Percentiles rank a stretch among this genome's conserved stretches.
phyloP scores from a whole-genome alignment of 73 alveolate species.

The Blepharisma stoltei region DNA sequence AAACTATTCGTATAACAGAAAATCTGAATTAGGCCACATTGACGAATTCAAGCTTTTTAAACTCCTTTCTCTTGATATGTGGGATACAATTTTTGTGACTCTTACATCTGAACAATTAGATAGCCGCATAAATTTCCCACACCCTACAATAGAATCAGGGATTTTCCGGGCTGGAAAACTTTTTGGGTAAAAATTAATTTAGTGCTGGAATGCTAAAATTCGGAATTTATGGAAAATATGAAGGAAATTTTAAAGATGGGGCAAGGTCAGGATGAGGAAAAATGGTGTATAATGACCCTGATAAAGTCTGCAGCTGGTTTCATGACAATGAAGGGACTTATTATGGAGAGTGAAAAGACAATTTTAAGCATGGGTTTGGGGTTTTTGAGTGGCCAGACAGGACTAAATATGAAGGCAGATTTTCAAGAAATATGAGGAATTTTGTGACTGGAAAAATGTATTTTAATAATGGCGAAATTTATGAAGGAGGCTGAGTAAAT shows the following conservation, averaged over 20 bases:
- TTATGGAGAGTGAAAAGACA: conserved; percentile 12
- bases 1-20: neutral
- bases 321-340: neutral
- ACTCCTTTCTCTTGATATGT: no score
- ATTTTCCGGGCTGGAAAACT: neutral
- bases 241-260: conserved; percentile 7
- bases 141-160: neutral
- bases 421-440: conserved; percentile 34
- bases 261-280: conserved; percentile 9
- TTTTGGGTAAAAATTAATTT: conserved; percentile 14
- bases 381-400: neutral
- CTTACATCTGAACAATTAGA: neutral
- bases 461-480: neutral
- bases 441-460: neutral
- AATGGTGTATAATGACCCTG: conserved; percentile 25
- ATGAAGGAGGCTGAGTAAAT: neutral
- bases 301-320: neutral
- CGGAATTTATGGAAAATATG: neutral
- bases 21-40: neutral
- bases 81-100: no score
- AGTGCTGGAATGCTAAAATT: neutral
- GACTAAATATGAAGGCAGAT: conserved; percentile 14
- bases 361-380: conserved; percentile 26
- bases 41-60: neutral
- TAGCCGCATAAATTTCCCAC: neutral